Evolutionary conservation across 2,329 filamentous ascomycete genomes (phyloP), one percentile per base, ranked within the genome.

Genomic region (Graphilbum fragrans): DNA sequence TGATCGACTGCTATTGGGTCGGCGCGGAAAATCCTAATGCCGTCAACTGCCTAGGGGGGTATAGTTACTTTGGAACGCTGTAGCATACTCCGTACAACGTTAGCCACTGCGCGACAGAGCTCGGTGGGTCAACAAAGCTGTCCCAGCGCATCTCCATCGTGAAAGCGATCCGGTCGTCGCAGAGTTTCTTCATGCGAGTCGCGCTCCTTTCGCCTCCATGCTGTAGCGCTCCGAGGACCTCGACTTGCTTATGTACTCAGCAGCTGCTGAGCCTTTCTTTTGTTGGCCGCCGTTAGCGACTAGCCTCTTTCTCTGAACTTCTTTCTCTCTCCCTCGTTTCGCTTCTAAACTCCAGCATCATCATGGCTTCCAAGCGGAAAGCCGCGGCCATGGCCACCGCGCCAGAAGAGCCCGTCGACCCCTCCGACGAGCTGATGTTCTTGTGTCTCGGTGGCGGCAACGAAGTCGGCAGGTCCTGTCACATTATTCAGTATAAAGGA

Each of bases 401-500:
- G 14, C 73, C 80, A 34, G 86, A 95, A 44, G 87, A 95, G 54
- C 86, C 87, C 1, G 82, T 94, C 44, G 90, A 96, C 54, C 87
- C 92, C 5, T 77, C 87, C 1, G 92, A 98, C 57, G 87, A 96
- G 67, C 75, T 98, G 44, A 84, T 87, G 66, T 98, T 98, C 55
- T 74, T 94, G 41, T 93, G 86, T 54, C 68, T 98, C 31, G 92
- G 92, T 47, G 92, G 92, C 47, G 92, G 92, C 51, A 96, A 95
- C 60, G 92, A 98, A 64, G 92, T 98, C 47, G 92, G 92, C 41
- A 75, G 92, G 50, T 96, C 92, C 50, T 96, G 92, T 61, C 92
- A 98, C 59, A 94, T 98, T 53, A 80, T 98, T 45, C 87, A 96
- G 57, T 98, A 98, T 74, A 98, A 96, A 65, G 92, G 92, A 47